phyloP scores from a whole-genome alignment of 257 asterid genomes.

The Fraxinus cuspidata region DNA sequence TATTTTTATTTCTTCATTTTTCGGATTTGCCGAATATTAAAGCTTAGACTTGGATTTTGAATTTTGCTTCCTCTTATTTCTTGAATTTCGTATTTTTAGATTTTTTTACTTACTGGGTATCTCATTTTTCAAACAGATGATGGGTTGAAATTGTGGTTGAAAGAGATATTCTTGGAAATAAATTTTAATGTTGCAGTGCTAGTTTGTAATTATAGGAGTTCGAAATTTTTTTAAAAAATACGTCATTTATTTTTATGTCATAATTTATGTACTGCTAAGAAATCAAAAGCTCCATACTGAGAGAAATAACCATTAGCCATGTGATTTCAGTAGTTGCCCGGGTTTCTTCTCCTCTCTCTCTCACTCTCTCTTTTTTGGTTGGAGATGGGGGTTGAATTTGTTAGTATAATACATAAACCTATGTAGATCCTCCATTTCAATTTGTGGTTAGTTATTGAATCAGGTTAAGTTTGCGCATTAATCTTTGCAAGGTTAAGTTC shows the following conservation, averaged over 20 bases:
- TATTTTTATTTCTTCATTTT: neutral
- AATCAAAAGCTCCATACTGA: neutral
- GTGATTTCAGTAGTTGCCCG: slow-evolving; percentile 10
- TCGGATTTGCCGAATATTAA: neutral
- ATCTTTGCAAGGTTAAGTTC: slow-evolving; percentile 1
- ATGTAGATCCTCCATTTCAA: neutral
- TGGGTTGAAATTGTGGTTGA: slow-evolving; percentile 3
- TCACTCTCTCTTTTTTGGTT: neutral
- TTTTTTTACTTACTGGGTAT: slow-evolving; percentile 7
- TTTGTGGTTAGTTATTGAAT: slow-evolving; percentile 12
- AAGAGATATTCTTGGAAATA: neutral
- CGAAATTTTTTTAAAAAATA: no score
- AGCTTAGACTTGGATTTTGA: slow-evolving; percentile 10
- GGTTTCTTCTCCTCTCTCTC: neutral
- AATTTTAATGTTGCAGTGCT: neutral
- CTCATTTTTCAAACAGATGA: neutral
- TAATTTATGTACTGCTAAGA: neutral
- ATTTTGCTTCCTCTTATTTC: neutral
- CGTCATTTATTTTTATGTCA: neutral
- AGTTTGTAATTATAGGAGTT: slow-evolving; percentile 2
- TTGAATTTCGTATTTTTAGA: slow-evolving; percentile 14
- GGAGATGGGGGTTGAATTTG: neutral
- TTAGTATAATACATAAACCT: neutral
- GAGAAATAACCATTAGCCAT: slow-evolving; percentile 7
- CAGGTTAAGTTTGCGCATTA: neutral